Conservation (phyloP, 192 early-diverging fungal genomes). For the Entrophospora sp. region DNA sequence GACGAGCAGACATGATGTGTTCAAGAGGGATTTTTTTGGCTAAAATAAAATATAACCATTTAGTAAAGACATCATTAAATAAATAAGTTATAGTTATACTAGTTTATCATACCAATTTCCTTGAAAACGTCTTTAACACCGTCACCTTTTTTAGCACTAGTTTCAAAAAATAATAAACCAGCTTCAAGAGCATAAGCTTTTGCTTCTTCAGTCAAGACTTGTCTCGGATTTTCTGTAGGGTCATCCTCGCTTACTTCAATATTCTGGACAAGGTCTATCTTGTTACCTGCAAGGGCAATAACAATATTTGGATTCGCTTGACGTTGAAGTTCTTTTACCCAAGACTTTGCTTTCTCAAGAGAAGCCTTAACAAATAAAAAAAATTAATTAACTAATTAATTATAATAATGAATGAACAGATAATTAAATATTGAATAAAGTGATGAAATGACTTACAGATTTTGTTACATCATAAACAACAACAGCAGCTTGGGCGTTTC, state of each 20-base stretch:
- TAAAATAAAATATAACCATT: not conserved
- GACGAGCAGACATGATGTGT: no score
- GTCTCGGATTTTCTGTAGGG: conserved; percentile 36
- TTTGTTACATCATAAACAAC: conserved; percentile 96
- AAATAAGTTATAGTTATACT: not conserved
- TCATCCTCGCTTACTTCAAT: conserved; percentile 37
- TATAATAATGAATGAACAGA: not conserved
- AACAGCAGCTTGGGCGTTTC: conserved; percentile 94
- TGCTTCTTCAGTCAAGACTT: conserved; percentile 70
- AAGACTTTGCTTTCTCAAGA: conserved; percentile 86
- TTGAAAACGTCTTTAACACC: conserved; percentile 85
- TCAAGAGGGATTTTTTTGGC: conserved; percentile 42
- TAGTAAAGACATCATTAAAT: not conserved
- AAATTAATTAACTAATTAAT: not conserved
- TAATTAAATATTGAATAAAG: not conserved
- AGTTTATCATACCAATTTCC: conserved; percentile 56
- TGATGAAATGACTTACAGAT: conserved; percentile 33
- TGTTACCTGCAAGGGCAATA: conserved; percentile 95
- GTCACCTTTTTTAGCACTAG: conserved; percentile 78
- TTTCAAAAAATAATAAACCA: conserved; percentile 81
- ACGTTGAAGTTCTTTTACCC: conserved; percentile 94
- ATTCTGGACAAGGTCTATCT: conserved; percentile 67
- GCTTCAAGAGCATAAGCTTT: conserved; percentile 72
- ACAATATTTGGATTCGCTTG: conserved; percentile 94
- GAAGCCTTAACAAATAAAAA: conserved; percentile 48